These are phyloP conservation scores for Salvia splendens DNA, from an alignment of 257 asterid species.

Conservation along the genomic window DNA sequence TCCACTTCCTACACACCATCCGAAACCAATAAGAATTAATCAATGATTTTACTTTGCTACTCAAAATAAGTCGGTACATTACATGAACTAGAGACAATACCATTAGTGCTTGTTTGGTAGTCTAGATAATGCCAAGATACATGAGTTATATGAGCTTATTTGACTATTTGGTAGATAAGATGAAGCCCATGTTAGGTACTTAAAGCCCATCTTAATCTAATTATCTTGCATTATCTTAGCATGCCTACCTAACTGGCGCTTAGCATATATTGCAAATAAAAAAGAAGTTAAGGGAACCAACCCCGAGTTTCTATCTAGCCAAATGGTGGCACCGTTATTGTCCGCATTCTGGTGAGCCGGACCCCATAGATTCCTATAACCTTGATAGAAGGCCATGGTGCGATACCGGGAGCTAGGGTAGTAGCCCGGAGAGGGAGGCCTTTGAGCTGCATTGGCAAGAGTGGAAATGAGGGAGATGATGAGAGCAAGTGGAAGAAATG, in stretches of 20 bases:
- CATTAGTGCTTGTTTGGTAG: no score
- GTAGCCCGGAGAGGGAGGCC: conserved; percentile 85
- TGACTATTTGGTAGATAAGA: no score
- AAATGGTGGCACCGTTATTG: conserved; percentile 65
- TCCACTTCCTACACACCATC: conserved; percentile 66
- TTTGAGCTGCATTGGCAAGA: conserved; percentile 45
- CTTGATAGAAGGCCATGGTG: conserved; percentile 61
- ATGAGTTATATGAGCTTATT: no score
- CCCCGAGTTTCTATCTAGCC: conserved; percentile 94
- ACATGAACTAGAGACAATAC: no score
- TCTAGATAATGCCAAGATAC: no score
- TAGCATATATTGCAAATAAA: no score
- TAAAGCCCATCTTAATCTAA: no score
- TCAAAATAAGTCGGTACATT: no score
- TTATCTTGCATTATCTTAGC: no score
- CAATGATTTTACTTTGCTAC: no score
- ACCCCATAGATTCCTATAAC: conserved; percentile 77
- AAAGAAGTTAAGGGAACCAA: background rate
- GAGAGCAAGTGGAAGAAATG: conserved; percentile 32
- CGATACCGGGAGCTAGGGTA: conserved; percentile 68
- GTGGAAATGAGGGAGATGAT: background rate
- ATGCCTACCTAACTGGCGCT: no score
- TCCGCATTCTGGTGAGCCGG: conserved; percentile 61
- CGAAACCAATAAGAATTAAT: background rate
- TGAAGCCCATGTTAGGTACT: no score